Percentiles rank a stretch among this genome's conserved stretches.
phyloP scores from a whole-genome alignment of 2,329 filamentous ascomycete species.

The Fusarium nurragi region DNA sequence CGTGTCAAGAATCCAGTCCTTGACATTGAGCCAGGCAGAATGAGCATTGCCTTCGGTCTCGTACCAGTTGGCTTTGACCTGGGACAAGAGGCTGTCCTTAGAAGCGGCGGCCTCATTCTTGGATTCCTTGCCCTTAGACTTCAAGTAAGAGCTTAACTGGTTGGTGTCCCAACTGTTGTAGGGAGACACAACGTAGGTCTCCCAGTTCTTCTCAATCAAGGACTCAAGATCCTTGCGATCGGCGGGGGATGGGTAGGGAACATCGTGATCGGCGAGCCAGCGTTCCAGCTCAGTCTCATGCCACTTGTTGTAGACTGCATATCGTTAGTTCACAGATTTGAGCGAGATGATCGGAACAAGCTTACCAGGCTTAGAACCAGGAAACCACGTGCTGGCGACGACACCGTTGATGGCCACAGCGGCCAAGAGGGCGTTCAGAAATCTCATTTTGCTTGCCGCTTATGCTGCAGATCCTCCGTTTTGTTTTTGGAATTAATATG shows the following conservation, averaged over 20 bases:
- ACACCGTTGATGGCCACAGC: conserved; percentile 75
- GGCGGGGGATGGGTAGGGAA: conserved; percentile 88
- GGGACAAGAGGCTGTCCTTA: conserved; percentile 73
- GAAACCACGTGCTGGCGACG: conserved; percentile 83
- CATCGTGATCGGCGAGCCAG: conserved; percentile 92
- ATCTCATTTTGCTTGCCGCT: conserved; percentile 72
- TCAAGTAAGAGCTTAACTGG: conserved; percentile 74
- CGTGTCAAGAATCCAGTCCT: conserved; percentile 94
- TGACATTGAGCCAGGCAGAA: conserved; percentile 75
- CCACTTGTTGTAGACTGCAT: conserved; percentile 96
- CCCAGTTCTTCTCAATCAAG: conserved; percentile 91
- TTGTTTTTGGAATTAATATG: not conserved
- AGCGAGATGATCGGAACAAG: not conserved
- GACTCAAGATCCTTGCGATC: conserved; percentile 95
- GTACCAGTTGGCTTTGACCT: conserved; percentile 79
- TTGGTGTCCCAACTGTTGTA: conserved; percentile 81
- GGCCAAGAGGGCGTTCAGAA: conserved; percentile 75
- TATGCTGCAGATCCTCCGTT: not conserved
- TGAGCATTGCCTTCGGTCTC: conserved; percentile 82
- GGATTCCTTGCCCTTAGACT: conserved; percentile 74
- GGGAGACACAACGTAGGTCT: conserved; percentile 75
- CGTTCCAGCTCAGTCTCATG: conserved; percentile 97
- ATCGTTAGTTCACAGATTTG: not conserved
- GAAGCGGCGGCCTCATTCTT: conserved; percentile 73
- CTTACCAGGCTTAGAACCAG: conserved; percentile 78